Evolutionary conservation across 78 protist genomes (phyloP), one percentile per base, ranked within the genome.

Genomic region (Cavenderia fasciculata): DNA sequence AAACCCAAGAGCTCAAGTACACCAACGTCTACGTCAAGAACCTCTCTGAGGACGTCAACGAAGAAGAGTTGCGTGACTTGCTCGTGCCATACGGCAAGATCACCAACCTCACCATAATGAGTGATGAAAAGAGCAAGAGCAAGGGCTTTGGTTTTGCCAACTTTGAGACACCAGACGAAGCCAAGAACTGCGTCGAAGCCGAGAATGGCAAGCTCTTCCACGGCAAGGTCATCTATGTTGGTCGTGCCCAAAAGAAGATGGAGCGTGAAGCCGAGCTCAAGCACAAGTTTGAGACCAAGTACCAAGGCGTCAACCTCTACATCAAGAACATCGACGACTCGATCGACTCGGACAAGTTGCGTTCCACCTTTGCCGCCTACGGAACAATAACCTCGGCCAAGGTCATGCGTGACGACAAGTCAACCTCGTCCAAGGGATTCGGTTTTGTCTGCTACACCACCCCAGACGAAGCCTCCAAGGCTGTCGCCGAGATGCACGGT

Each of bases 361-460:
- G 96, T 49, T 65, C 77, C 40, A 63, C 75, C 18, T 99, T 99
- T 82, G 56, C 43, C 25, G 78, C 10, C 33, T 98, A 84, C 68
- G 99, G 99, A 31, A 85, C 95, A 79, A 96, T 99, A 94, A 94
- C 98, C 65, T 77, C 95, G 2, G 92, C 94, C 66, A 72, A 74
- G 74, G 96, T 99, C 56, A 97, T 97, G 98, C 16, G 49, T 33
- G 99, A 98, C 93, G 95, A 85, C n/a, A 69, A 82, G 74, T 56
- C 57, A 27, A 79, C 70, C 76, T 40, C 66, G 47, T 68, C 95
- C 10, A 86, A 85, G 72, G 98, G 99, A 46, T 99, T 99, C 76
- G 99, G 99, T 52, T 99, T 98, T 61, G 98, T 99, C 41, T 96
- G 99, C 75, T 98, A 97, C 95, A 25, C 74, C 21, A 7, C 85